phyloP scores from a whole-genome alignment of 1,284 basidiomycete genomes.

The Agroathelia rolfsii region DNA sequence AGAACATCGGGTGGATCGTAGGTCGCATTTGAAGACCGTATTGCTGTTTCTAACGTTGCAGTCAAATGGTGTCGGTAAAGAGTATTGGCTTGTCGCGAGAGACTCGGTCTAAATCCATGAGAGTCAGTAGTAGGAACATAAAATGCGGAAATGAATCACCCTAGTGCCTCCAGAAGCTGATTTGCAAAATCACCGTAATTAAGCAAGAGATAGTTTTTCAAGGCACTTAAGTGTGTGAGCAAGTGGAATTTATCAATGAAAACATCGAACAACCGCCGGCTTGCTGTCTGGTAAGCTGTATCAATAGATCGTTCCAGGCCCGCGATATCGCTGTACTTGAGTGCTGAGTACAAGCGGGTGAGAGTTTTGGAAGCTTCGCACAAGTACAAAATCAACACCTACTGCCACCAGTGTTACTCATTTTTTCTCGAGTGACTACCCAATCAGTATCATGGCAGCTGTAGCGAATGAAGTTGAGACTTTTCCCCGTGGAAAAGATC shows the following conservation, averaged over 20 bases:
- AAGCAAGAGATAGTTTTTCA: constrained; percentile 90
- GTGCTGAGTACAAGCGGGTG: constrained; percentile 51
- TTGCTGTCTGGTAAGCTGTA: constrained; percentile 85
- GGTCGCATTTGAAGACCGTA: constrained; percentile 91
- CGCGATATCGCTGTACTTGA: constrained; percentile 90
- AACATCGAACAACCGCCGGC: constrained; percentile 86
- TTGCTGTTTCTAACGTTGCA: constrained; percentile 90
- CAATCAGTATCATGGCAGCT: constrained; percentile 95
- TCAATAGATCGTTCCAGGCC: constrained; percentile 95
- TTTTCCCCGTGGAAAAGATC: constrained; percentile 99
- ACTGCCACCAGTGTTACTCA: constrained; percentile 76
- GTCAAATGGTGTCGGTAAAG: constrained; percentile 95
- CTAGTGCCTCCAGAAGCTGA: constrained; percentile 85
- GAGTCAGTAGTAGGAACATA: no score
- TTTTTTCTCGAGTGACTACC: constrained; percentile 82
- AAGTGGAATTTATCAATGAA: constrained; percentile 94
- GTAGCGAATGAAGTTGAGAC: constrained; percentile 96
- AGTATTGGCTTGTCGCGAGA: constrained; percentile 84
- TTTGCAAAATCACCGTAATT: constrained; percentile 96
- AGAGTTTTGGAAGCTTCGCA: no score
- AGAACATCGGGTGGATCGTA: constrained; percentile 81
- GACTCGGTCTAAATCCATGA: constrained; percentile 55
- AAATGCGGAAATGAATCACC: constrained; percentile 50
- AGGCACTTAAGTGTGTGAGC: constrained; percentile 81
- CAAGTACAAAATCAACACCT: constrained; percentile 22